Conservation (phyloP, 2,329 filamentous ascomycete species). For the Graphilbum ipis-grandicollis region DNA sequence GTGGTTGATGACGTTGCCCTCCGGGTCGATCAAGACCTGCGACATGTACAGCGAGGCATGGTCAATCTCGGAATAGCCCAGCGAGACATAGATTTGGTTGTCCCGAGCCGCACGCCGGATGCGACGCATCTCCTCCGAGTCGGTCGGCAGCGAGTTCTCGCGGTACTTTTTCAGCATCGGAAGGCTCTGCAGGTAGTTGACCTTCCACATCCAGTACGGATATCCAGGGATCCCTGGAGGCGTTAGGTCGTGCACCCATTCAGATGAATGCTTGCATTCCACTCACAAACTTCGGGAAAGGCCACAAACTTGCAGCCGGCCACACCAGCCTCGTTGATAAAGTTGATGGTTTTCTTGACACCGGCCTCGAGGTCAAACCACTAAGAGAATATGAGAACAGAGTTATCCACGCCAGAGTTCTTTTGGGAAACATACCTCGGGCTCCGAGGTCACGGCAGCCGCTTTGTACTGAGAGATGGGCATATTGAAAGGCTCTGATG, state of each 20-base stretch:
- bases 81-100: slow-evolving; percentile 21
- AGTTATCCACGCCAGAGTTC: too few species aligned
- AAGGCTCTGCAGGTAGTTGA: slow-evolving; percentile 11
- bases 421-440: too few species aligned
- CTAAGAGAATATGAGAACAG: too few species aligned
- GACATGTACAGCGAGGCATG: slow-evolving; percentile 24
- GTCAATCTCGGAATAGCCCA: slow-evolving; percentile 25
- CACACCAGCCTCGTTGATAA: slow-evolving; percentile 30
- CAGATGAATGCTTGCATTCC: too few species aligned
- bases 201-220: slow-evolving; percentile 19
- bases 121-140: slow-evolving; percentile 17
- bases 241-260: too few species aligned
- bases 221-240: slow-evolving; percentile 28
- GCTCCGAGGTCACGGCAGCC: too few species aligned
- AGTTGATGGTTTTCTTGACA: slow-evolving; percentile 3
- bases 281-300: slow-evolving; percentile 26
- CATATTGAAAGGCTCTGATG: too few species aligned
- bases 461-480: too few species aligned
- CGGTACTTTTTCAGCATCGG: slow-evolving; percentile 18
- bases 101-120: slow-evolving; percentile 17
- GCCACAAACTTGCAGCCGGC: slow-evolving; percentile 29
- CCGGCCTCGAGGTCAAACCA: slow-evolving; percentile 22
- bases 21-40: slow-evolving; percentile 21
- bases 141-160: slow-evolving; percentile 8
- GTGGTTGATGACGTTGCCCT: slow-evolving; percentile 14